Base-by-base conservation (phyloP, 2,329 filamentous ascomycete species). In the Dactylella cylindrospora region DNA sequence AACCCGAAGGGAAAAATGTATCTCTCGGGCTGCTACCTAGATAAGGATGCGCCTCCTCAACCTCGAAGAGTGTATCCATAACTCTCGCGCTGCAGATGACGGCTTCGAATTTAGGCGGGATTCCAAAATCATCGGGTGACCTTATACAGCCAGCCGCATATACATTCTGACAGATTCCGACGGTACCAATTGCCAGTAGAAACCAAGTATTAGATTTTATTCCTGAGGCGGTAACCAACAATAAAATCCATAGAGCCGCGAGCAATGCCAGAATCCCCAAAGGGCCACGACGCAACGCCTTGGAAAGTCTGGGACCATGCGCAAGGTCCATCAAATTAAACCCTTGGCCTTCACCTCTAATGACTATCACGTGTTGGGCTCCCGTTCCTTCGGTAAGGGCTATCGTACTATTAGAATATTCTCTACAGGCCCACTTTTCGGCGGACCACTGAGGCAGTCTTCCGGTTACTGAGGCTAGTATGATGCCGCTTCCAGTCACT, bases 281-380 rank as follows among this genome's bases (percentile, higher is more conserved):
- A 2, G 66, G 13, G 6, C 70, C 55, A 10, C 70, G 70, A 1
- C 41, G 32, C 28, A 41, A 36, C 46, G 1, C 49, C 49, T 31
- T 19, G n/a, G n/a, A n/a, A 6, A 20, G 19, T 7, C 22, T 31
- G 12, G 66, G 25, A 10, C 43, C 19, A 32, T 57, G 59, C 12
- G 74, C 73, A 2, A 77, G 66, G 50, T 74, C 73, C 57, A 77
- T 75, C 3, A 77, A 67, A 54, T 77, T 70, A 3, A 76, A 52
- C 6, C 73, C 72, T 0, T 66, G 28, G 0, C 69, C 70, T 3
- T 68, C 44, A 2, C 73, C 71, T 0, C 70, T 54, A 13, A 77
- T 70, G 3, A 75, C 69, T 26, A 77, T 71, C 2, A 70, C 72
- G 67, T 76, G 70, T 50, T 72, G 72, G 9, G 59, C 64, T 5